Evolutionary conservation across 495 filamentous ascomycete species (phyloP).

Genomic region (Hypoxylon trugodes): DNA sequence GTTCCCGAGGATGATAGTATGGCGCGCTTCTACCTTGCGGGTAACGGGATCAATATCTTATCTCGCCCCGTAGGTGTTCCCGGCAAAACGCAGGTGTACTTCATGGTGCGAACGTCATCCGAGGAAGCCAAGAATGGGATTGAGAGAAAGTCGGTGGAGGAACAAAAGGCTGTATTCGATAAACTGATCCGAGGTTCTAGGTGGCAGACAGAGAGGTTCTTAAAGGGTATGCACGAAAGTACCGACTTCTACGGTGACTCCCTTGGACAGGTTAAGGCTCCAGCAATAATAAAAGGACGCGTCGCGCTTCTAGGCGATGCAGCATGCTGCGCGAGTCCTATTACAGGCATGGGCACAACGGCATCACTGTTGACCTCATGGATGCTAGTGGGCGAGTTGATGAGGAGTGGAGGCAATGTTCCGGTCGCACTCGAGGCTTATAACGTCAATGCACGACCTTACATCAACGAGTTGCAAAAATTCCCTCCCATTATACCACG

Average conservation of each 20-base stretch:
- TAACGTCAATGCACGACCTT: constrained; percentile 51
- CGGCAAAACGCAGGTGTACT: constrained; percentile 35
- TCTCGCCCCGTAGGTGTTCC: constrained; percentile 20
- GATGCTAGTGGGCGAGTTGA: constrained; percentile 61
- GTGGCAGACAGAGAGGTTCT: constrained; percentile 30
- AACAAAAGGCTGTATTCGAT: constrained; percentile 29
- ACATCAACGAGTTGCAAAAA: constrained; percentile 51
- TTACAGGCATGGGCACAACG: constrained; percentile 62
- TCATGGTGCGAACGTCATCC: constrained; percentile 38
- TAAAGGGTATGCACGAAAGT: constrained; percentile 25
- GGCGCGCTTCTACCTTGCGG: constrained; percentile 31
- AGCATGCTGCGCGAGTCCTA: constrained; percentile 54
- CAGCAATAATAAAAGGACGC: constrained; percentile 48
- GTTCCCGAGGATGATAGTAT: constrained; percentile 16
- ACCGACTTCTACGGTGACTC: constrained; percentile 48
- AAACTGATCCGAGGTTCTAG: constrained; percentile 18
- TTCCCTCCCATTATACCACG: constrained; percentile 31
- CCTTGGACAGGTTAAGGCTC: constrained; percentile 55
- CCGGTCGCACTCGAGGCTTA: constrained; percentile 51
- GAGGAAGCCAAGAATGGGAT: constrained; percentile 8
- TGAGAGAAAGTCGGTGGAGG: constrained; percentile 13
- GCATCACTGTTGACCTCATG: constrained; percentile 57
- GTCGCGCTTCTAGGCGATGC: constrained; percentile 62
- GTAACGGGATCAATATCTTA: constrained; percentile 15
- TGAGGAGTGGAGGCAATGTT: constrained; percentile 40